A percentile compares a stretch with the other conserved stretches of the same genome.
Evolutionary conservation across 1,284 basidiomycete species (phyloP).

Genomic region (Porodaedalea pini): DNA sequence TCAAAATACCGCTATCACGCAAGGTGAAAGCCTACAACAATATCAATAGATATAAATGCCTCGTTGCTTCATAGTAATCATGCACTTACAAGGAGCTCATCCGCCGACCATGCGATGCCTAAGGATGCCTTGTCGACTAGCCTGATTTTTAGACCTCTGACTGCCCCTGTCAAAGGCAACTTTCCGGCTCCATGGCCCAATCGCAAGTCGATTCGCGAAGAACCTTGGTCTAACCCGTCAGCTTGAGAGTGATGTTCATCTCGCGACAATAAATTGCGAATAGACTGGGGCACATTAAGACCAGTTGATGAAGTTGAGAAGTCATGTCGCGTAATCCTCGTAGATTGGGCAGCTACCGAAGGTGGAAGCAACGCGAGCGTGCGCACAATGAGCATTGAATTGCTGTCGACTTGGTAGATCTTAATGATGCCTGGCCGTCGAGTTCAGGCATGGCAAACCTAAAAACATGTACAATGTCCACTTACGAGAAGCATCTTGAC

Average conservation of each 20-base stretch:
- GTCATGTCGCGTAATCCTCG: not conserved
- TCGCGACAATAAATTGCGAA: slow-evolving; percentile 5
- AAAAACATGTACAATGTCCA: not conserved
- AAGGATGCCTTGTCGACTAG: not conserved
- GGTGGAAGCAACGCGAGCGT: slow-evolving; percentile 2
- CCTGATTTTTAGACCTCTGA: not conserved
- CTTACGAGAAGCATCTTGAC: slow-evolving; percentile 5
- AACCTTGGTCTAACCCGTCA: not conserved
- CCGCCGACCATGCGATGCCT: slow-evolving; percentile 14
- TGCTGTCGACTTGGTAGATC: slow-evolving; percentile 9
- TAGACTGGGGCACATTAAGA: slow-evolving; percentile 6
- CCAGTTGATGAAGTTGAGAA: not conserved
- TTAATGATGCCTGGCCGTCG: slow-evolving; percentile 4
- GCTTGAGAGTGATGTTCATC: not conserved
- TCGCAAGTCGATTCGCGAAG: not conserved
- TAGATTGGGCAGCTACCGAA: not conserved
- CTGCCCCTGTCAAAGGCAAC: slow-evolving; percentile 5
- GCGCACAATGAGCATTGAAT: not conserved
- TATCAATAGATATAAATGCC: not conserved
- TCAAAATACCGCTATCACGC: not conserved
- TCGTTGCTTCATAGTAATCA: not conserved
- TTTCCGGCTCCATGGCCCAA: not conserved
- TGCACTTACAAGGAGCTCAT: slow-evolving; percentile 13
- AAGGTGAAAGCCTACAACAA: slow-evolving; percentile 2
- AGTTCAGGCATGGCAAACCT: not conserved